Conservation (phyloP, 2,329 filamentous ascomycete species). For the Myriosclerotinia curreyana region DNA sequence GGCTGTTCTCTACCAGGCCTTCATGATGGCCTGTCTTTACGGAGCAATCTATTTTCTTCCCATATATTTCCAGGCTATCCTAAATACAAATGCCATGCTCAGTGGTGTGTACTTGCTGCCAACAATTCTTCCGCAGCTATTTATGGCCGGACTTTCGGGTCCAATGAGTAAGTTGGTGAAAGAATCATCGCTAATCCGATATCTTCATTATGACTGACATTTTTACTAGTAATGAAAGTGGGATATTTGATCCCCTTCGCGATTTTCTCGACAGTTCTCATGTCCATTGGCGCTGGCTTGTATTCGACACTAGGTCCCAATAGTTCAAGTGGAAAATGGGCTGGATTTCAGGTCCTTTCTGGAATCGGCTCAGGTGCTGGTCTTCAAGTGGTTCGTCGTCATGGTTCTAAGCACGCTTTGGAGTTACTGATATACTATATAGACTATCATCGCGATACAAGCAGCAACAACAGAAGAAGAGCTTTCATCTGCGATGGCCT, state of each 20-base stretch:
- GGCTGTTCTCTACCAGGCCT: conserved; percentile 17
- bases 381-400: conserved; percentile 31
- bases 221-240: conserved; percentile 30
- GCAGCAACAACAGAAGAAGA: conserved; percentile 33
- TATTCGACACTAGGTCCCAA: conserved; percentile 36
- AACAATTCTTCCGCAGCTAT: conserved; percentile 37
- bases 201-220: conserved; percentile 30
- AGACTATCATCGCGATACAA: conserved; percentile 40
- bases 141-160: conserved; percentile 18
- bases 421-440: neutral
- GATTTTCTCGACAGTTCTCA: conserved; percentile 36
- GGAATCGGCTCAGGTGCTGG: conserved; percentile 33
- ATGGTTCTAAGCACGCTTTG: conserved; percentile 9
- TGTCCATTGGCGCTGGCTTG: conserved; percentile 39
- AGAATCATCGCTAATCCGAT: neutral
- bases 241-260: conserved; percentile 41
- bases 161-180: conserved; percentile 16
- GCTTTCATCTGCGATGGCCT: conserved; percentile 38
- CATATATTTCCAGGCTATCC: conserved; percentile 46
- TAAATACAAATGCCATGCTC: conserved; percentile 37
- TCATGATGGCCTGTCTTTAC: conserved; percentile 18
- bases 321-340: conserved; percentile 31
- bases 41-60: conserved; percentile 26
- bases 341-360: conserved; percentile 36
- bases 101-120: conserved; percentile 43